These are phyloP conservation scores for Singerocomus inundabilis DNA, from an alignment of 1,284 basidiomycete species.

Conservation along the genomic window DNA sequence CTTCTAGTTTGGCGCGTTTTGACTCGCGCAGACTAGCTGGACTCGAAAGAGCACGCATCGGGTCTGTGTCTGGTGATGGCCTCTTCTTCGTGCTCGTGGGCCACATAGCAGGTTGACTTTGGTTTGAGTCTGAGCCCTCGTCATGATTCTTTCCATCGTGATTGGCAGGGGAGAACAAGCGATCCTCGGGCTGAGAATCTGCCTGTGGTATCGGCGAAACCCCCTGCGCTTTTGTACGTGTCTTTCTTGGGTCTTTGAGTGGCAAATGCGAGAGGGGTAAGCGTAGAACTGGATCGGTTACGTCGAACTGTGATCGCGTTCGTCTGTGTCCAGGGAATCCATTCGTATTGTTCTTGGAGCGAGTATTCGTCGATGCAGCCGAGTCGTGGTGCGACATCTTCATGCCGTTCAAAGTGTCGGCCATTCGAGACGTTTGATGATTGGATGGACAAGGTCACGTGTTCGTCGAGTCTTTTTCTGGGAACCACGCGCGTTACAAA, in stretches of 20 bases:
- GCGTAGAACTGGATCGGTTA: slow-evolving; percentile 44
- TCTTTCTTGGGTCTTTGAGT: slow-evolving; percentile 48
- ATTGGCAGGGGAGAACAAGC: slow-evolving; percentile 8
- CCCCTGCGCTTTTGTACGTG: slow-evolving; percentile 15
- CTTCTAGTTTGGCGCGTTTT: slow-evolving; percentile 28
- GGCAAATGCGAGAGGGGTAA: slow-evolving; percentile 45
- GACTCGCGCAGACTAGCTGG: slow-evolving; percentile 14
- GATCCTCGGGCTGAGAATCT: slow-evolving; percentile 5
- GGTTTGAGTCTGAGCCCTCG: neutral
- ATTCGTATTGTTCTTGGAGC: slow-evolving; percentile 2
- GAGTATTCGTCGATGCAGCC: neutral
- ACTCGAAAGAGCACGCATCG: slow-evolving; percentile 11
- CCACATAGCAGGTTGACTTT: neutral
- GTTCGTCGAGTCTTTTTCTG: slow-evolving; percentile 14
- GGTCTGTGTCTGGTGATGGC: slow-evolving; percentile 25
- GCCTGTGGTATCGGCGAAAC: neutral
- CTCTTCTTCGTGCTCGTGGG: slow-evolving; percentile 25
- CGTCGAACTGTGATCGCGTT: slow-evolving; percentile 50
- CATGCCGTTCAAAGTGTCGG: slow-evolving; percentile 15
- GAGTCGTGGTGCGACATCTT: slow-evolving; percentile 5
- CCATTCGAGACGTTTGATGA: slow-evolving; percentile 14
- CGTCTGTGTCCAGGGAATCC: slow-evolving; percentile 31
- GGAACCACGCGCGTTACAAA: no score
- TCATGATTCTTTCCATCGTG: neutral
- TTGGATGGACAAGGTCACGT: slow-evolving; percentile 13